A percentile compares a stretch with the other conserved stretches of the same genome.
These are phyloP conservation scores for Warburgia ugandensis DNA, from an alignment of 164 flowering plant species.

Conservation along the genomic window DNA sequence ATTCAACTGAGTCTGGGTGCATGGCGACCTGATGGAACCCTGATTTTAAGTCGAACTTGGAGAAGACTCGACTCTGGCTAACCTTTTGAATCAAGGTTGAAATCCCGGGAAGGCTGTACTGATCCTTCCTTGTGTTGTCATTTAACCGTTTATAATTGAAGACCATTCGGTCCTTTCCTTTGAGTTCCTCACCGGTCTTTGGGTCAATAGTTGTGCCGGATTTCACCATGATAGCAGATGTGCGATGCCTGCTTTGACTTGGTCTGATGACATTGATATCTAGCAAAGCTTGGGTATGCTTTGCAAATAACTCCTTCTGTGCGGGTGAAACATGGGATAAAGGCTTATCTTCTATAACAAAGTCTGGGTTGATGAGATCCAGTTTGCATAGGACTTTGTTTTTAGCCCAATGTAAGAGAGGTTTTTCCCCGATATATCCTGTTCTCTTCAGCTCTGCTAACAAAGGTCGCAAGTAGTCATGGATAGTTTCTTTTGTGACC, in stretches of 20 bases:
- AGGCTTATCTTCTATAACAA: background rate
- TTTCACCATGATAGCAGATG: background rate
- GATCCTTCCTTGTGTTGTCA: background rate
- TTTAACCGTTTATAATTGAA: background rate
- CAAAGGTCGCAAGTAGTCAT: background rate
- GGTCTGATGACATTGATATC: background rate
- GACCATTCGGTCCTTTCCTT: background rate
- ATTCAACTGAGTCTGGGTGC: background rate
- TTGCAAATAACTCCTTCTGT: too few relatives aligned
- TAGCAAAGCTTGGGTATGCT: too few relatives aligned
- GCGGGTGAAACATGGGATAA: too few relatives aligned
- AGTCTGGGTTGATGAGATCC: too few relatives aligned
- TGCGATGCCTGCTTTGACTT: background rate
- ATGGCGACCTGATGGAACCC: slow-evolving; percentile 6
- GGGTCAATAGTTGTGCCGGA: background rate
- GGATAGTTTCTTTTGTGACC: background rate
- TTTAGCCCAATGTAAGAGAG: background rate
- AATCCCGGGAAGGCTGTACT: too few relatives aligned
- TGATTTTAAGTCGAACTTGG: slow-evolving; percentile 1
- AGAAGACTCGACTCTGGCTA: background rate
- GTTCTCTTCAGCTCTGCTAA: background rate
- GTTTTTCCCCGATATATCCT: background rate
- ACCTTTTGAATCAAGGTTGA: background rate
- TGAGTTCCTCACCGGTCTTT: background rate
- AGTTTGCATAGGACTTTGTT: background rate